A percentile compares a stretch with the other conserved stretches of the same genome.
Evolutionary conservation across 2,329 filamentous ascomycete species (phyloP).

Genomic region (Colletotrichum lini): DNA sequence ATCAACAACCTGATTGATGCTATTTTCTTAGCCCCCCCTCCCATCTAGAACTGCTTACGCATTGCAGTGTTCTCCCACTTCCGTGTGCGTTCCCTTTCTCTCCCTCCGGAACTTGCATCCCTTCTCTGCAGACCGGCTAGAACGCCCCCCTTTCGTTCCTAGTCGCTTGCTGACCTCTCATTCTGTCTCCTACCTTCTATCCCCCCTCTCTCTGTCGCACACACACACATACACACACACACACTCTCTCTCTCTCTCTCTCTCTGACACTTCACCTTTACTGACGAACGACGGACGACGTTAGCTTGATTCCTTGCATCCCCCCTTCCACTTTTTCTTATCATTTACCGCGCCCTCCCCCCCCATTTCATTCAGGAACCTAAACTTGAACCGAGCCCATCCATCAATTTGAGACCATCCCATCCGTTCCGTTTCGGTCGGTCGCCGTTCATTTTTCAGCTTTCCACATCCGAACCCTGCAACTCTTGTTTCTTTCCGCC

Average conservation of each 20-base stretch:
- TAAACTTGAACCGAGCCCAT: constrained; percentile 18
- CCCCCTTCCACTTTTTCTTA: constrained; percentile 17
- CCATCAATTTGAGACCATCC: constrained; percentile 26
- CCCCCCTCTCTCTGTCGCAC: not conserved
- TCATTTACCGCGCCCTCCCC: not conserved
- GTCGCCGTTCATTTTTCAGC: constrained; percentile 10
- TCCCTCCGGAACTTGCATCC: constrained; percentile 34
- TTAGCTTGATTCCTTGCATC: not conserved
- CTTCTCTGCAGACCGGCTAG: constrained; percentile 11
- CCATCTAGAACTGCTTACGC: constrained; percentile 14
- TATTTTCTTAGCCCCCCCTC: constrained; percentile 7
- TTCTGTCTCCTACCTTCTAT: constrained; percentile 7
- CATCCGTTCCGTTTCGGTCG: constrained; percentile 29
- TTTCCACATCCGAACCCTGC: not conserved
- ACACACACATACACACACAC: too few species aligned
- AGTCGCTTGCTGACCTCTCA: constrained; percentile 31
- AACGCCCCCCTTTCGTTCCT: constrained; percentile 22
- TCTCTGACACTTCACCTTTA: not conserved
- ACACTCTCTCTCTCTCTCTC: not conserved
- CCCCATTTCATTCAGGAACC: constrained; percentile 12
- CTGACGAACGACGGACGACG: constrained; percentile 19
- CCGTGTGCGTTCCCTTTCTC: constrained; percentile 17
- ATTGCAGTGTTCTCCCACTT: constrained; percentile 8
- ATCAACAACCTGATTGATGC: not conserved
- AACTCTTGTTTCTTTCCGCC: constrained; percentile 23